Evolutionary conservation across 371 early-diverging fungal species (phyloP).

Genomic region (Dichotomocladium elegans): DNA sequence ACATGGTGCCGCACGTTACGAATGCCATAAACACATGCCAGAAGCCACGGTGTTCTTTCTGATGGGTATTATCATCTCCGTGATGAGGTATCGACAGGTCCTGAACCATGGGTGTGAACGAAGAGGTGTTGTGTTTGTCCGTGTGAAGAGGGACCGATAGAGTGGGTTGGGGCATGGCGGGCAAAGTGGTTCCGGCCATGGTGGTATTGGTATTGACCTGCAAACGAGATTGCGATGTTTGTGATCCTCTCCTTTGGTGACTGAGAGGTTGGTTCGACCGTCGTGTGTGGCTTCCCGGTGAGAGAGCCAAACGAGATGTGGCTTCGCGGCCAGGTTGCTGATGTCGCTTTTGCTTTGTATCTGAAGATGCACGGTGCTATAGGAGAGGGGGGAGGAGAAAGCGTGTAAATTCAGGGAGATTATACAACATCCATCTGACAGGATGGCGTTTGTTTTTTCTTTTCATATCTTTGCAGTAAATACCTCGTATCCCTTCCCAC

Average conservation of each 20-base stretch:
- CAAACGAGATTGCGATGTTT: constrained; percentile 4
- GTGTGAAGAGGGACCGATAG: background rate
- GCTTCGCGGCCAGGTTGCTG: background rate
- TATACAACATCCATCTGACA: background rate
- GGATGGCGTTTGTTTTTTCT: background rate
- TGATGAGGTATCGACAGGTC: background rate
- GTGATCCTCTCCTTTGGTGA: constrained; percentile 1
- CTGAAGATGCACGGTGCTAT: background rate
- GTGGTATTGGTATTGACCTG: constrained; percentile 15
- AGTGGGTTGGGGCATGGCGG: background rate
- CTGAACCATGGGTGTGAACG: constrained; percentile 3
- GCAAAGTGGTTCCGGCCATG: constrained; percentile 5
- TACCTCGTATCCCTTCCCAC: constrained; percentile 64
- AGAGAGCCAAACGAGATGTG: background rate
- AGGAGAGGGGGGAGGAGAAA: too few relatives aligned
- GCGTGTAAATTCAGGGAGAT: too few relatives aligned
- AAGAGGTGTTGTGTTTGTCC: background rate
- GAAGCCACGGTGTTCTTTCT: constrained; percentile 11
- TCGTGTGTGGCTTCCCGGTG: constrained; percentile 1
- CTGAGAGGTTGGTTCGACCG: background rate
- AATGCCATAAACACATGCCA: constrained; percentile 17
- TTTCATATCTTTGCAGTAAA: too few relatives aligned
- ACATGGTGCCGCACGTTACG: constrained; percentile 16
- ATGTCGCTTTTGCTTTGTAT: background rate
- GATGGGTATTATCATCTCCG: background rate